A percentile compares a stretch with the other conserved stretches of the same genome.
Evolutionary conservation across 2,329 filamentous ascomycete species (phyloP).

Genomic region (Diaporthe eres): DNA sequence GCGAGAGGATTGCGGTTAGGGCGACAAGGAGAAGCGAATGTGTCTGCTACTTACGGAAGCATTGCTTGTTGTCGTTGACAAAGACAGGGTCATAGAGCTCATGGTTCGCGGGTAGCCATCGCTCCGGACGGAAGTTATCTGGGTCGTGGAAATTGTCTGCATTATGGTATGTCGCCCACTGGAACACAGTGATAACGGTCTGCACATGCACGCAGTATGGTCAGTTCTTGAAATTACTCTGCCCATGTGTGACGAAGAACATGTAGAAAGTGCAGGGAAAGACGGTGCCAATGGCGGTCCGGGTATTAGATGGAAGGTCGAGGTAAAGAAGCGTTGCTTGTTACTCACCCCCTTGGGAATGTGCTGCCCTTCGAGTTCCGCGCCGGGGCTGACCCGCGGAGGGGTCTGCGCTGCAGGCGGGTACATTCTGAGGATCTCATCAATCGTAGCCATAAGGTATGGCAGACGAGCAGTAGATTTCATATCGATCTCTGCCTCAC

Average conservation of each 20-base stretch:
- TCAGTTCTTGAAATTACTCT: not conserved
- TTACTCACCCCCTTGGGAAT: constrained; percentile 37
- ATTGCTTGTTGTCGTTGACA: constrained; percentile 27
- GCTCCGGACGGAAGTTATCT: constrained; percentile 23
- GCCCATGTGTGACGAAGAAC: not conserved
- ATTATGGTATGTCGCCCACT: constrained; percentile 39
- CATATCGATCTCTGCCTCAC: constrained; percentile 47
- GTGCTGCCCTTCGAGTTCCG: constrained; percentile 26
- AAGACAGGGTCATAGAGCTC: constrained; percentile 4
- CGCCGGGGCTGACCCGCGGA: constrained; percentile 26
- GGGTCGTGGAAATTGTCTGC: constrained; percentile 29
- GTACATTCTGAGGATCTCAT: constrained; percentile 79
- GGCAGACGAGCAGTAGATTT: constrained; percentile 61
- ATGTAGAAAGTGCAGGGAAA: not conserved
- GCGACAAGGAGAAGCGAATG: too few species aligned
- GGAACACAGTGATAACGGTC: constrained; percentile 36
- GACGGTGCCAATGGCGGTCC: not conserved
- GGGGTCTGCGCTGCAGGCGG: constrained; percentile 36
- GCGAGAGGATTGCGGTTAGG: not conserved
- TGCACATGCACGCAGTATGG: not conserved
- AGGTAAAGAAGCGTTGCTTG: not conserved
- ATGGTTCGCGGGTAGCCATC: constrained; percentile 21
- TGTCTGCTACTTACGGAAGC: constrained; percentile 31
- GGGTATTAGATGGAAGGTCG: not conserved
- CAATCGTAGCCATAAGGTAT: constrained; percentile 82